Percentiles rank a stretch among this genome's conserved stretches.
Conservation (phyloP, 441 rosid genomes). For the Rhodomyrtus psidioides region DNA sequence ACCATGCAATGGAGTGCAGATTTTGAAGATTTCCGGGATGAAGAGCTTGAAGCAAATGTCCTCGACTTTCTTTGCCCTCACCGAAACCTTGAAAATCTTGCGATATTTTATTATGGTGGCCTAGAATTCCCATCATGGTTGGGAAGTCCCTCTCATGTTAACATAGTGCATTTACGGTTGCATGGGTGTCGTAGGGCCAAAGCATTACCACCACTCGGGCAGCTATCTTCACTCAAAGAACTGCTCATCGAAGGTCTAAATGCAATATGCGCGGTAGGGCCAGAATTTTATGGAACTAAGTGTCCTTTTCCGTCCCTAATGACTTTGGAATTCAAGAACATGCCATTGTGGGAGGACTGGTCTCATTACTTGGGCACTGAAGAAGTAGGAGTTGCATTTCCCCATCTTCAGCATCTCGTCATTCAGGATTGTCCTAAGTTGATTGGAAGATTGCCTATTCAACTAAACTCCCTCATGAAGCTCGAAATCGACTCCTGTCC, state of each 20-base stretch:
- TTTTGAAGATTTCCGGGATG: fast-evolving
- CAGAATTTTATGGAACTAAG: fast-evolving
- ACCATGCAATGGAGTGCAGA: not conserved
- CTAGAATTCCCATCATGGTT: not conserved
- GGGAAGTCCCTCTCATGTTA: not conserved
- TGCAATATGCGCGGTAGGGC: not conserved
- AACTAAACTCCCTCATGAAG: not conserved
- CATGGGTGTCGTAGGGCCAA: not conserved
- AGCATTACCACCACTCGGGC: not conserved
- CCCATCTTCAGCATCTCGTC: not conserved
- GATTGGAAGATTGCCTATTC: not conserved
- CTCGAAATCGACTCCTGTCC: fast-evolving
- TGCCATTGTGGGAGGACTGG: not conserved
- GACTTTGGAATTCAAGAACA: fast-evolving
- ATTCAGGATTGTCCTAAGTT: not conserved
- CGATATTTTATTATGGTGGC: not conserved
- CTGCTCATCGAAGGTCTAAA: fast-evolving
- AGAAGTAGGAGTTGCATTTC: not conserved
- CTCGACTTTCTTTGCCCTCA: not conserved
- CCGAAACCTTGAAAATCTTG: not conserved
- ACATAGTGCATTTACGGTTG: not conserved
- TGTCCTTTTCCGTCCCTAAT: not conserved
- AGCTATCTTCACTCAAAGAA: no score
- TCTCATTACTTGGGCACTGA: fast-evolving
- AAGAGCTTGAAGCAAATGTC: not conserved